phyloP scores from a whole-genome alignment of 805 yeast genomes.

The Lachancea sp. region DNA sequence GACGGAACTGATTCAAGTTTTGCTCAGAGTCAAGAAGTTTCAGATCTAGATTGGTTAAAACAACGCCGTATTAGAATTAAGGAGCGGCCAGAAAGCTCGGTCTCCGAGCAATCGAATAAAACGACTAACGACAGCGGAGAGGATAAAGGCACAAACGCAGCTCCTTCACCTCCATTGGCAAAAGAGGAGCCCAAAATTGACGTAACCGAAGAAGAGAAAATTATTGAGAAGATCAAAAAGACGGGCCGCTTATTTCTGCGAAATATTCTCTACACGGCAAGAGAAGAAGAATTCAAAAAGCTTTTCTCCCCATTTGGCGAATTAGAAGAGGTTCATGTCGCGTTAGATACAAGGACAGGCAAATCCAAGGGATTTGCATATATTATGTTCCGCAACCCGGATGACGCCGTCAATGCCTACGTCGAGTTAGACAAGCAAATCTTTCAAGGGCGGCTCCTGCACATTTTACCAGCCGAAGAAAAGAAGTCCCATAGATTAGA shows the following conservation, averaged over 20 bases:
- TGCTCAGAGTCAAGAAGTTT: conserved; percentile 46
- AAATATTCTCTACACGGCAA: conserved; percentile 72
- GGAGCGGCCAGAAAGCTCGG: conserved; percentile 35
- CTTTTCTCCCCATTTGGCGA: conserved; percentile 65
- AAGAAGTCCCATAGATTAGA: conserved; percentile 79
- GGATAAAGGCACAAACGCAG: neutral
- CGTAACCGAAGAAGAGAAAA: conserved; percentile 41
- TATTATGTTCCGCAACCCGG: conserved; percentile 58
- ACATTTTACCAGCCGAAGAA: conserved; percentile 77
- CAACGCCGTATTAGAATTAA: conserved; percentile 65
- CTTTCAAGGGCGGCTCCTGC: conserved; percentile 90
- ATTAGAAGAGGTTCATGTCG: conserved; percentile 84
- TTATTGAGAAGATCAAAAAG: conserved; percentile 45
- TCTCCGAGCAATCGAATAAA: conserved; percentile 3
- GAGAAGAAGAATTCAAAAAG: conserved; percentile 67
- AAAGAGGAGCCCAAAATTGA: conserved; percentile 17
- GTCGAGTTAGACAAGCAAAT: conserved; percentile 72
- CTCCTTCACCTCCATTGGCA: neutral
- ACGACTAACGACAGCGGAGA: conserved; percentile 5
- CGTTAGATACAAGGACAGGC: conserved; percentile 84
- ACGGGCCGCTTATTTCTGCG: conserved; percentile 85
- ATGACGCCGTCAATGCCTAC: conserved; percentile 73
- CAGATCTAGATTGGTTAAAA: conserved; percentile 86
- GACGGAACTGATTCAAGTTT: conserved; percentile 24
- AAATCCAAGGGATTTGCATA: conserved; percentile 91